Evolutionary conservation across 192 early-diverging fungal genomes (phyloP), one percentile per base, ranked within the genome.

Genomic region (Geranomyces michiganensis): DNA sequence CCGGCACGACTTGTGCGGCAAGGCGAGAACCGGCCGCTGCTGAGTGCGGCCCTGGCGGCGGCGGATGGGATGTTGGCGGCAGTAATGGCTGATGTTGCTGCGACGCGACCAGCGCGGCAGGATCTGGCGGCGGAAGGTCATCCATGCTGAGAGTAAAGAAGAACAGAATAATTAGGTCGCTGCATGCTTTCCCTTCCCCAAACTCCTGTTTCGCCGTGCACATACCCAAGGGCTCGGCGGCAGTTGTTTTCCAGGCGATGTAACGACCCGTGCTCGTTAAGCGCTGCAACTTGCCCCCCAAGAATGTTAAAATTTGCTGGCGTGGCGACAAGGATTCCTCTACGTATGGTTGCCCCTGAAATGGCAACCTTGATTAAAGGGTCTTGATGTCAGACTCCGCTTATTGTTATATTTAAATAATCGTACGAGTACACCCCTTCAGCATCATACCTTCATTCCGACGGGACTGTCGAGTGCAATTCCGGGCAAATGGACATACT

Each of bases 231-330:
- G 3, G 51, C 27, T 13, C 19, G 2, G 12, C 65, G 21, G 22
- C 56, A 46, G 33, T 60, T 59, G 1, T 64, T 56, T 44, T 75
- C 73, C 41, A 75, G 55, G 6, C 58, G 53, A 17, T 64, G 21
- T 7, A 61, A 15, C 8, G 55, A 14, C 14, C 32, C 67, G 1
- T 49, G 67, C 14, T 21, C 33, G 22, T 69, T 75, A 67, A 68
- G 45, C 15, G 45, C 60, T 0, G 73, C 27, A 7, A 75, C 68
- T 24, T 51, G 24, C 9, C 73, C 73, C 6, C 73, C 73, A 41
- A 70, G 21, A 4, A 69, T 26, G 30, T 27, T 14, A 24, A 69
- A 59, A 59, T 74, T 74, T 4, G 26, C 19, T 27, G 51, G 66
- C 31, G 27, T 47, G 15, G 43, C 24, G n/a, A 70, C 14, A n/a